Conservation (phyloP, 164 flowering plant genomes). For the Saururus chinensis region DNA sequence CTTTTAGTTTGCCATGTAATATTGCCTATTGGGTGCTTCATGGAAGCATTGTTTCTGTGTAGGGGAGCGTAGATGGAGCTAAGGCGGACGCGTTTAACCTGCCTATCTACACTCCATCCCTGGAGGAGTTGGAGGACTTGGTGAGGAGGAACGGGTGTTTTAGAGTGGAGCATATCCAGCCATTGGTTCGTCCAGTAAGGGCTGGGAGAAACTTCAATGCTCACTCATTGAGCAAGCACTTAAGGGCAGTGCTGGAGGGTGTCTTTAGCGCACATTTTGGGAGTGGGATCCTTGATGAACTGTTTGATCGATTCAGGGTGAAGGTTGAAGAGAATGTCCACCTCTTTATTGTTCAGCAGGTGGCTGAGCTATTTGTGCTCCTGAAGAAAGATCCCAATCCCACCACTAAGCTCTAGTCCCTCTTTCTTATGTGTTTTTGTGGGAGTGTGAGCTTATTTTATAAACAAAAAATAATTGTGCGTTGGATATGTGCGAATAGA, state of each 20-base stretch:
- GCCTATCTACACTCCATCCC: conserved; percentile 11
- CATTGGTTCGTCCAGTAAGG: background rate
- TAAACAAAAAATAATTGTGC: too few species aligned
- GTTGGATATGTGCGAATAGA: too few species aligned
- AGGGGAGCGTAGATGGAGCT: conserved; percentile 12
- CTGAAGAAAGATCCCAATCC: background rate
- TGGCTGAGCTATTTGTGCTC: conserved; percentile 1
- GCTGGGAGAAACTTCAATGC: background rate
- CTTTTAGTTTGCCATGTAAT: background rate
- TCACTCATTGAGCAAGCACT: background rate
- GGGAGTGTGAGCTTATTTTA: too few species aligned
- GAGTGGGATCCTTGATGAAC: conserved; percentile 24
- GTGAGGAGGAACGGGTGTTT: conserved; percentile 10
- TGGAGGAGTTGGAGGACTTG: conserved; percentile 3
- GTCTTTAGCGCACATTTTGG: conserved; percentile 33
- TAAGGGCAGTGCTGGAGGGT: conserved; percentile 5
- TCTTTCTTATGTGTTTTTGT: background rate
- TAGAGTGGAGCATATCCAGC: conserved; percentile 8
- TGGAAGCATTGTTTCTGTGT: background rate
- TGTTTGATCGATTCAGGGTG: conserved; percentile 9
- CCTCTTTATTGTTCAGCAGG: background rate
- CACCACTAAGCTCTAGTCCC: background rate
- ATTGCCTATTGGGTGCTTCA: too few species aligned
- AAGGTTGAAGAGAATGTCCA: conserved; percentile 3
- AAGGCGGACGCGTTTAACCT: conserved; percentile 16